These are phyloP conservation scores for Apiospora pterosperma DNA, from an alignment of 2,329 filamentous ascomycete species.

Conservation along the genomic window DNA sequence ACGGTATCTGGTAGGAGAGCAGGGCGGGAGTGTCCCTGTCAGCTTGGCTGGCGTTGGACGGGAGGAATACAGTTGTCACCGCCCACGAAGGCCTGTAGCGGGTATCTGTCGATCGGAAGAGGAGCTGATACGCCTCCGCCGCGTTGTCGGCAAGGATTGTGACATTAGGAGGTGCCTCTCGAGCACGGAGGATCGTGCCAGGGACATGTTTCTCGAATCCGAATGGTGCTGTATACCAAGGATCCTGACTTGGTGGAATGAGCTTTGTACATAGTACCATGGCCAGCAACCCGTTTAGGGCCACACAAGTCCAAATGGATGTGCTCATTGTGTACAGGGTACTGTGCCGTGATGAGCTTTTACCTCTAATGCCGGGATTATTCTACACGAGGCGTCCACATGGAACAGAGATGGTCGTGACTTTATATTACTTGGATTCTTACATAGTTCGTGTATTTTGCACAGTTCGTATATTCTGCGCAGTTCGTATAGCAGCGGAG, in stretches of 20 bases:
- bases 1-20: conserved; percentile 39
- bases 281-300: not conserved
- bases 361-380: no score
- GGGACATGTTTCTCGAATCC: conserved; percentile 18
- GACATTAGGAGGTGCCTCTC: conserved; percentile 19
- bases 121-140: conserved; percentile 24
- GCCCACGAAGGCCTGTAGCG: conserved; percentile 27
- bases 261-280: no score
- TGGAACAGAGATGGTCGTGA: no score
- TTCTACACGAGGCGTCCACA: no score
- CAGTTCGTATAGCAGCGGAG: no score
- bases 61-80: conserved; percentile 31
- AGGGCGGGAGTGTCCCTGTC: conserved; percentile 11
- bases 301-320: not conserved
- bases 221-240: conserved; percentile 16
- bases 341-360: no score
- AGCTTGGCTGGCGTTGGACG: conserved; percentile 3
- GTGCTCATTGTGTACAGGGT: no score
- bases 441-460: no score
- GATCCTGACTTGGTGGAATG: conserved; percentile 15
- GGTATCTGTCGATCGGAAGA: conserved; percentile 31
- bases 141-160: conserved; percentile 17
- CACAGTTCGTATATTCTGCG: no score
- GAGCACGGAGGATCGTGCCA: conserved; percentile 29
- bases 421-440: no score